Conservation (phyloP, 164 flowering plant genomes). For the Stephania cephalantha region DNA sequence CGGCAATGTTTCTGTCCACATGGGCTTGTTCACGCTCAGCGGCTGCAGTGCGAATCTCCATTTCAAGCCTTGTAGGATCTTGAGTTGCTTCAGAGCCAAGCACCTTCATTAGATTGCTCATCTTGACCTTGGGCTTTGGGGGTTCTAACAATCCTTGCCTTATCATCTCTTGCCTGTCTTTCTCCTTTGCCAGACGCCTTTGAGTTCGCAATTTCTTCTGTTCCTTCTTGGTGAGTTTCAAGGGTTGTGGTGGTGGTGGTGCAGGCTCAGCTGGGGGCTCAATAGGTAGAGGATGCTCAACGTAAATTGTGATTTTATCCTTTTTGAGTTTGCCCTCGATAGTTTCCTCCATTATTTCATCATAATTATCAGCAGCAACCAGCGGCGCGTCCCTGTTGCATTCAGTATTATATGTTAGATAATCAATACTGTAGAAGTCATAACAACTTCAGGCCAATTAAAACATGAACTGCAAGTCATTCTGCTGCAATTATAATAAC, state of each 20-base stretch:
- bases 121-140: conserved; percentile 88
- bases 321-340: conserved; percentile 45
- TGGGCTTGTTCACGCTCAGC: conserved; percentile 99
- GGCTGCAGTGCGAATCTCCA: conserved; percentile 91
- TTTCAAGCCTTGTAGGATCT: conserved; percentile 93
- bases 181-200: conserved; percentile 77
- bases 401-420: conserved; percentile 9
- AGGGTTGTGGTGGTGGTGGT: conserved; percentile 94
- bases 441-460: too few species aligned
- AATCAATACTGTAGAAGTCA: not conserved
- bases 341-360: conserved; percentile 31
- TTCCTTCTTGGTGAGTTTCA: conserved; percentile 89
- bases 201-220: conserved; percentile 97
- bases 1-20: conserved; percentile 91
- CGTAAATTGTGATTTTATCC: conserved; percentile 75
- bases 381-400: conserved; percentile 68
- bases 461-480: too few species aligned
- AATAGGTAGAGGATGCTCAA: conserved; percentile 93
- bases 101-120: conserved; percentile 97
- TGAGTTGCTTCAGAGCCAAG: conserved; percentile 98
- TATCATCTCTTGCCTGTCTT: conserved; percentile 97
- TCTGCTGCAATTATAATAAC: too few species aligned
- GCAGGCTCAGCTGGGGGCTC: conserved; percentile 97
- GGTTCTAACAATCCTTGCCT: conserved; percentile 93
- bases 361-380: conserved; percentile 49